Base-by-base conservation (phyloP, 352 stramenopile species). In the Poterioochromonas sp. region DNA sequence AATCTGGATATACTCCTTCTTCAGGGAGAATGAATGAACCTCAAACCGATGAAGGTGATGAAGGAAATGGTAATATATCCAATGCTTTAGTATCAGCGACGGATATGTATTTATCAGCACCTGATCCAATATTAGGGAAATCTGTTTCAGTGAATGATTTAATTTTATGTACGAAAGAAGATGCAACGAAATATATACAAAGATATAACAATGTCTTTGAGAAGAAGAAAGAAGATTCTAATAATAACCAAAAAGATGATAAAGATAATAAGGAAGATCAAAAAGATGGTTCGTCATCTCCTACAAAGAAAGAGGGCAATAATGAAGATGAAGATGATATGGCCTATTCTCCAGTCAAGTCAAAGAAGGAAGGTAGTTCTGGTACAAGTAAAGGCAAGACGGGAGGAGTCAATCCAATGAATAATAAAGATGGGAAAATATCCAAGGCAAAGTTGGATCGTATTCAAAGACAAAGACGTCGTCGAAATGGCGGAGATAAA, bases 71-170 rank as follows among this genome's bases (percentile, higher is more conserved):
- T 18, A 20, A 51, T 18, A 32, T 65, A 15, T 39, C 34, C 26
- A 32, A 5, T 11, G n/a, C 54, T 5, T 32, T 65, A 39, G 15
- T 26, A 26, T n/a, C 37, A 76, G 44, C 37, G 44, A 76, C 41
- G 41, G 0, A 47, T 5, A 34, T 70, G 34, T 34, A 32, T 39
- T 1, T 76, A 44, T 41, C 73, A 78, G 79, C 60, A 65, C n/a
- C 76, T 32, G 81, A 84, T 41, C 81, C 81, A 26, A 79, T 84
- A n/a, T 58, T 80, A 15, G 76, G 80, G 18, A 77, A 84, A 44
- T 37, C 40, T 29, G 81, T 84, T 43, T 34, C 47, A 37, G 80
- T 68, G 37, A 44, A n/a, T 22, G 74, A 84, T 26, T 65, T 84
- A 1, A 60, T 74, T 1, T 68, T 70, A 41, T 35, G 47, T 3